Conservation (phyloP, 257 asterid species). For the Marsdenia floribunda region DNA sequence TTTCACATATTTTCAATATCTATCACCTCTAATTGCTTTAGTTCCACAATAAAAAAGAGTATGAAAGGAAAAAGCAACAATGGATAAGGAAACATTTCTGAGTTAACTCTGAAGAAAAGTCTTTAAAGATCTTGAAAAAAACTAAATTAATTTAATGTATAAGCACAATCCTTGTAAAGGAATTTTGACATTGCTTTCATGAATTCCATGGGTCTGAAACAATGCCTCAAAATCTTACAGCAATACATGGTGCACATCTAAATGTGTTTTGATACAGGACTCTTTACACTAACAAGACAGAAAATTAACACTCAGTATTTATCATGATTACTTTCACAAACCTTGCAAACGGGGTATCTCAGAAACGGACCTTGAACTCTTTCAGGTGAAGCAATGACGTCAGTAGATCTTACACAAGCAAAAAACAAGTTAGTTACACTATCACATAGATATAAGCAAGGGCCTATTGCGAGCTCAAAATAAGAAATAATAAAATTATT, state of each 20-base stretch:
- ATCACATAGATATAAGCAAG: background rate
- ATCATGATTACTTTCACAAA: constrained; percentile 23
- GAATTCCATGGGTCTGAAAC: background rate
- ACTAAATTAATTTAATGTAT: background rate
- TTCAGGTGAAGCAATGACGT: constrained; percentile 68
- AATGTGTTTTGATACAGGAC: background rate
- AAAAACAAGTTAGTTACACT: constrained; percentile 11
- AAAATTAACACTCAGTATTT: background rate
- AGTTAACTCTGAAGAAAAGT: background rate
- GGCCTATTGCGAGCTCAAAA: constrained; percentile 4
- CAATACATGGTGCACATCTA: background rate
- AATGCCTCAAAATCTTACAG: background rate
- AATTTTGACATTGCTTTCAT: background rate
- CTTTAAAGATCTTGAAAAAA: background rate
- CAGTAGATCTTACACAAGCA: constrained; percentile 52
- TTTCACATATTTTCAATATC: background rate
- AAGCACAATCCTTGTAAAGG: background rate
- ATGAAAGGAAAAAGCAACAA: background rate
- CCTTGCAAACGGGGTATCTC: constrained; percentile 67
- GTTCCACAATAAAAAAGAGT: background rate
- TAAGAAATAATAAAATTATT: constrained; percentile 7
- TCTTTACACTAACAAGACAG: background rate
- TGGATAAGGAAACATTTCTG: background rate
- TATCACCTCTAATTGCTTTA: background rate
- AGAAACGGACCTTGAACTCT: constrained; percentile 76